phyloP scores from a whole-genome alignment of 2,329 filamentous ascomycete genomes.

The Beauveria australis region DNA sequence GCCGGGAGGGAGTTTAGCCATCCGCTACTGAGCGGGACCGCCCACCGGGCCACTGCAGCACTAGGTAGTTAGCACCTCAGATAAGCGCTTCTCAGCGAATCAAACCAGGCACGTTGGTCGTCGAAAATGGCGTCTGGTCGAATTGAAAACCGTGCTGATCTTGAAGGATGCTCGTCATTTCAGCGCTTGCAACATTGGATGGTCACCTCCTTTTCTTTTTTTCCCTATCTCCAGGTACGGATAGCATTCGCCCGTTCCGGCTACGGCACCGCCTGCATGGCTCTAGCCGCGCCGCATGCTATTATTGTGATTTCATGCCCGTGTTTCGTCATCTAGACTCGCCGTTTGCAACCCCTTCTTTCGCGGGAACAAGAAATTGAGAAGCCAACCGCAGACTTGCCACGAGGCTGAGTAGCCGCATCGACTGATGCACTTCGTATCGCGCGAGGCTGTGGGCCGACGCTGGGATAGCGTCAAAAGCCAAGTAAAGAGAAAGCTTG shows the following conservation, averaged over 20 bases:
- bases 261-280: not conserved
- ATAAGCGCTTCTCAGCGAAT: slow-evolving; percentile 1
- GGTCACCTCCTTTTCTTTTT: not conserved
- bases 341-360: no score
- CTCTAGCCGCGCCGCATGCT: not conserved
- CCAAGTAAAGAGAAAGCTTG: slow-evolving; percentile 5
- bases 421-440: not conserved
- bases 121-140: not conserved
- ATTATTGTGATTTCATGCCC: not conserved
- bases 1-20: not conserved
- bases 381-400: no score
- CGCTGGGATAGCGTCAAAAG: slow-evolving; percentile 5
- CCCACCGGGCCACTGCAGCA: not conserved
- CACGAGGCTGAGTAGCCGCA: slow-evolving; percentile 3
- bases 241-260: not conserved
- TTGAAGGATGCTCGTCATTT: not conserved
- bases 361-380: no score
- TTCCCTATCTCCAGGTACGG: not conserved
- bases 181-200: not conserved
- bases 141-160: not conserved
- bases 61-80: not conserved
- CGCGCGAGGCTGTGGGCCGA: slow-evolving; percentile 1
- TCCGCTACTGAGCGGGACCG: not conserved
- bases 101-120: slow-evolving; percentile 1
- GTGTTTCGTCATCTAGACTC: no score